These are phyloP conservation scores for Coriolopsis trogii DNA, from an alignment of 1,284 basidiomycete species.

Conservation along the genomic window DNA sequence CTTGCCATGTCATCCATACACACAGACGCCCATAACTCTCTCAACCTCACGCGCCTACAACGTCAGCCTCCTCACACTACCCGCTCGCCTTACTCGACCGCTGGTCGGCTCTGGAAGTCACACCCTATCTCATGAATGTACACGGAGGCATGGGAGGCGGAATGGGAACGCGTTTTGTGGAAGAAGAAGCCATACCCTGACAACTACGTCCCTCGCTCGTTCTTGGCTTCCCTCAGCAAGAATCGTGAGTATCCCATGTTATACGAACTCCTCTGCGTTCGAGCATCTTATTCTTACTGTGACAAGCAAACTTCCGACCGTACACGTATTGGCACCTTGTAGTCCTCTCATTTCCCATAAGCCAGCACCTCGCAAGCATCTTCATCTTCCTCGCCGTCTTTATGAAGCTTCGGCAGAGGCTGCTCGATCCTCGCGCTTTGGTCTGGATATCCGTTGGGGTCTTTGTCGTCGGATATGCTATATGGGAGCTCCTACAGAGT, in stretches of 20 bases:
- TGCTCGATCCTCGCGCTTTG: conserved; percentile 69
- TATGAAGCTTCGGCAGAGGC: conserved; percentile 64
- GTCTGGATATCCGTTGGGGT: conserved; percentile 66
- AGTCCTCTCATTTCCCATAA: conserved; percentile 74
- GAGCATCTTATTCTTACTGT: conserved; percentile 8
- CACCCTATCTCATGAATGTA: conserved; percentile 29
- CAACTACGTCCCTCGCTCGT: conserved; percentile 82
- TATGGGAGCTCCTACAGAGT: conserved; percentile 63
- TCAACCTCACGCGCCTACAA: conserved; percentile 1
- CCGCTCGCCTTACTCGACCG: conserved; percentile 19
- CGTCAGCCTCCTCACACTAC: background rate
- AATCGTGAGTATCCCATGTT: conserved; percentile 62
- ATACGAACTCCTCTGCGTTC: background rate
- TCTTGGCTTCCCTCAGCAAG: conserved; percentile 76
- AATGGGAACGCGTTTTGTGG: conserved; percentile 90
- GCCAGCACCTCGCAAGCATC: conserved; percentile 83
- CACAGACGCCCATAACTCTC: conserved; percentile 15
- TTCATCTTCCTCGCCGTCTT: conserved; percentile 86
- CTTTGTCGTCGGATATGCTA: conserved; percentile 61
- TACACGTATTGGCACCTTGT: conserved; percentile 80
- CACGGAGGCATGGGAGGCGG: conserved; percentile 55
- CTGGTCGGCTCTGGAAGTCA: conserved; percentile 20
- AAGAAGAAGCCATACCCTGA: conserved; percentile 78
- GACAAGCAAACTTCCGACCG: conserved; percentile 71
- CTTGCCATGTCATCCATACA: conserved; percentile 4